Conservation (phyloP, 331 rosid species). For the Malus hybrid region DNA sequence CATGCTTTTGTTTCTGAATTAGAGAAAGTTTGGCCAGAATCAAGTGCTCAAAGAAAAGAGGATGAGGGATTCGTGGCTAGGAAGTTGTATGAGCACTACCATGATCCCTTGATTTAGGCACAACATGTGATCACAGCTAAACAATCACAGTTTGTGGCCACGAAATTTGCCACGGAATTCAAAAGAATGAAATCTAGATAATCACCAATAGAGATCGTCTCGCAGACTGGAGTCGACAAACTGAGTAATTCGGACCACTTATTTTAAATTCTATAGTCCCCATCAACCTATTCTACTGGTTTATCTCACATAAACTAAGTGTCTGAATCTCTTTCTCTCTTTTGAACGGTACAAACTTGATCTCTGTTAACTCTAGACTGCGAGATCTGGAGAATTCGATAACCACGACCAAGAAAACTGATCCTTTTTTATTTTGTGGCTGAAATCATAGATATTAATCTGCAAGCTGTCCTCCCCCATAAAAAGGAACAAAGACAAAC, state of each 20-base stretch:
- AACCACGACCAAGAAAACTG: background rate
- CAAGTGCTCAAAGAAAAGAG: conserved; percentile 11
- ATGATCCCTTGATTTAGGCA: background rate
- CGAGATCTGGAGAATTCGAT: too few species aligned
- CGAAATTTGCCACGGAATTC: background rate
- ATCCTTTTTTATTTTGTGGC: conserved; percentile 14
- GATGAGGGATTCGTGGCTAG: conserved; percentile 29
- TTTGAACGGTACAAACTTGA: too few species aligned
- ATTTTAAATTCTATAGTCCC: too few species aligned
- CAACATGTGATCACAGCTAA: conserved; percentile 33
- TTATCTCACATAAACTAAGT: too few species aligned
- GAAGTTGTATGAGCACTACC: background rate
- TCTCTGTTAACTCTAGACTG: too few species aligned
- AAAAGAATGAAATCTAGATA: background rate
- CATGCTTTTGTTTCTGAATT: conserved; percentile 15
- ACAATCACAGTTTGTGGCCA: conserved; percentile 4
- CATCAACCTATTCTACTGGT: too few species aligned
- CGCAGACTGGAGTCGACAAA: too few species aligned
- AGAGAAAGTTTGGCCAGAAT: background rate
- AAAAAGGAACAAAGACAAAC: conserved; percentile 5
- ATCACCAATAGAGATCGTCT: too few species aligned
- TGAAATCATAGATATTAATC: background rate
- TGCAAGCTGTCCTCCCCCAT: conserved; percentile 11
- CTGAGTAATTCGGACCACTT: too few species aligned
- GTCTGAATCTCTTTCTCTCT: too few species aligned